phyloP scores from a whole-genome alignment of 163 green algal species.

The Scenedesmus sp. region DNA sequence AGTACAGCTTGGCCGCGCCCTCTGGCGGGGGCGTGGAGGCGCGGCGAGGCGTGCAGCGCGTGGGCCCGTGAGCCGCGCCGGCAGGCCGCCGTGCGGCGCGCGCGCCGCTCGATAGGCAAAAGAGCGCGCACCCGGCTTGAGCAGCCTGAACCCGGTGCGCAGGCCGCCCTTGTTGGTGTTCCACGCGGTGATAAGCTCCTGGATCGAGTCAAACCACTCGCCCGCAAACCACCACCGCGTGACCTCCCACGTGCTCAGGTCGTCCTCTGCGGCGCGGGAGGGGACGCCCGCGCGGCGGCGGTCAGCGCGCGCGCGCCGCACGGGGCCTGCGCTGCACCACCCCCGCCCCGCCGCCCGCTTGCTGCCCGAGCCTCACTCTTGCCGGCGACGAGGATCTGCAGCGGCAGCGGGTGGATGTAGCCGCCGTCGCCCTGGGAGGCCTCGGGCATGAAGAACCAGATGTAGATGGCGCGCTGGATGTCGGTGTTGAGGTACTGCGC shows the following conservation, averaged over 20 bases:
- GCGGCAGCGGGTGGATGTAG: constrained; percentile 41
- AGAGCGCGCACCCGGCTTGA: constrained; percentile 5
- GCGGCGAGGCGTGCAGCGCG: not conserved
- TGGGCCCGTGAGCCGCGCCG: not conserved
- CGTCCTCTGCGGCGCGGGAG: not conserved
- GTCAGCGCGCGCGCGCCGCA: too few species aligned
- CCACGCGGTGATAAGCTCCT: constrained; percentile 33
- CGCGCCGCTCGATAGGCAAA: too few species aligned
- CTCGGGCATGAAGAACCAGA: constrained; percentile 44
- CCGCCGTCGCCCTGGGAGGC: constrained; percentile 17
- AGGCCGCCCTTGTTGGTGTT: constrained; percentile 31
- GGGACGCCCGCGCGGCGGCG: too few species aligned
- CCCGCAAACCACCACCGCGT: constrained; percentile 32
- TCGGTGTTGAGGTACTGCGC: constrained; percentile 30
- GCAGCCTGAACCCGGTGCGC: not conserved
- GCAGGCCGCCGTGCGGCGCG: too few species aligned
- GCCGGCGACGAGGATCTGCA: constrained; percentile 37
- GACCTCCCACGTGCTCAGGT: constrained; percentile 27
- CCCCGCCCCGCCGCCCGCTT: not conserved
- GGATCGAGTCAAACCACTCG: constrained; percentile 16
- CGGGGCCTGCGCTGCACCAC: not conserved
- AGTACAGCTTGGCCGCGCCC: constrained; percentile 24
- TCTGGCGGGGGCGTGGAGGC: constrained; percentile 1
- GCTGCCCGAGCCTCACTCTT: too few species aligned
- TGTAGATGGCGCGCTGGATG: constrained; percentile 28